Conservation (phyloP, 257 asterid genomes). For the Penstemon eatonii region DNA sequence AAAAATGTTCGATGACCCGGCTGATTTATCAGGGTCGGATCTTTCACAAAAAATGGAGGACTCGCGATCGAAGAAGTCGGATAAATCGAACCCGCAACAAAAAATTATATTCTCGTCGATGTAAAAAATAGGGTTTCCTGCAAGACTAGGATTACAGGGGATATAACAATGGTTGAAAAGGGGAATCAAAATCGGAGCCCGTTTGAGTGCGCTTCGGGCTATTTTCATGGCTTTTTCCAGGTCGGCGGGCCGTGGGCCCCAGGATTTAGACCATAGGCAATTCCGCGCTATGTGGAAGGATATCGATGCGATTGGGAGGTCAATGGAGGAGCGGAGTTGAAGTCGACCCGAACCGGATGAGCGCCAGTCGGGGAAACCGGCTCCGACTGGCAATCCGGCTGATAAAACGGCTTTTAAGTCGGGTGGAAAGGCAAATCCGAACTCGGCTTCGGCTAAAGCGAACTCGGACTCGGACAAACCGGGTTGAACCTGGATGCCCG, state of each 20-base stretch:
- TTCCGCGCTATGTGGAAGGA: slow-evolving; percentile 85
- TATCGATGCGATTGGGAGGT: slow-evolving; percentile 77
- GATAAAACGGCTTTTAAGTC: slow-evolving; percentile 81
- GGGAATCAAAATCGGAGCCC: slow-evolving; percentile 86
- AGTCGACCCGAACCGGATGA: slow-evolving; percentile 67
- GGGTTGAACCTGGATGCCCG: slow-evolving; percentile 60
- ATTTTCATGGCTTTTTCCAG: slow-evolving; percentile 74
- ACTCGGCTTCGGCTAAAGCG: slow-evolving; percentile 89
- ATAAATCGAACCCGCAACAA: slow-evolving; percentile 85
- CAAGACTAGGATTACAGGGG: slow-evolving; percentile 79
- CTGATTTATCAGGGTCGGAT: slow-evolving; percentile 48
- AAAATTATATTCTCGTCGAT: slow-evolving; percentile 74
- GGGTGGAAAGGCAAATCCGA: slow-evolving; percentile 85
- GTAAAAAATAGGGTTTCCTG: slow-evolving; percentile 90
- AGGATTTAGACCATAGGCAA: slow-evolving; percentile 80
- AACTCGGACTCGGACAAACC: slow-evolving; percentile 79
- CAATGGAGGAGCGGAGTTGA: slow-evolving; percentile 80
- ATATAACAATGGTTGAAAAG: slow-evolving; percentile 84
- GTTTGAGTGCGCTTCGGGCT: slow-evolving; percentile 74
- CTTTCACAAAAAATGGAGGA: slow-evolving; percentile 44
- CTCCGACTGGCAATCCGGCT: slow-evolving; percentile 78
- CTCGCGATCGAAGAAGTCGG: slow-evolving; percentile 86
- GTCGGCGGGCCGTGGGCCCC: slow-evolving; percentile 77
- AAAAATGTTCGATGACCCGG: slow-evolving; percentile 40
- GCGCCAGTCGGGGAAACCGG: slow-evolving; percentile 96